A percentile compares a stretch with the other conserved stretches of the same genome.
Conservation (phyloP, 106 monocot species). For the Dioscorea dumetorum region DNA sequence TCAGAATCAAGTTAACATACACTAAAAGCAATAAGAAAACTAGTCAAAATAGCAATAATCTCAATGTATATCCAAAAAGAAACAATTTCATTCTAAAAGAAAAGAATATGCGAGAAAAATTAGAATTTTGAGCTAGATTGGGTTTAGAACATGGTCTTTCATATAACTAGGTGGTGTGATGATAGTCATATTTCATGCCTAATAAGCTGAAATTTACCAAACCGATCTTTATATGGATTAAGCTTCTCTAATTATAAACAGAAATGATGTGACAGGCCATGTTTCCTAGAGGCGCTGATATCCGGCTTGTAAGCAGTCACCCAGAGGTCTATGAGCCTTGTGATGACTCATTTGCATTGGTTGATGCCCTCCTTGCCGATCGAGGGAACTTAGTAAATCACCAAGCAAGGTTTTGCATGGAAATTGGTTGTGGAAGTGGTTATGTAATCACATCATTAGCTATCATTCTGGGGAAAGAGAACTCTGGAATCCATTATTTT, state of each 20-base stretch:
- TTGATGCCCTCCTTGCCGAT: constrained; percentile 89
- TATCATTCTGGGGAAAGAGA: constrained; percentile 52
- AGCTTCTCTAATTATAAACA: not conserved
- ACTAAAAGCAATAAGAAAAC: too few relatives aligned
- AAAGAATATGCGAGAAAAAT: too few relatives aligned
- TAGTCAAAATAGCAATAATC: too few relatives aligned
- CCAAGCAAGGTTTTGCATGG: constrained; percentile 66
- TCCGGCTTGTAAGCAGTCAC: constrained; percentile 59
- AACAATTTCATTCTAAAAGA: too few relatives aligned
- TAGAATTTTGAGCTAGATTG: too few relatives aligned
- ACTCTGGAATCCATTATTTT: constrained; percentile 46
- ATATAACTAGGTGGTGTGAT: too few relatives aligned
- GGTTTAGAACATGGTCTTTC: too few relatives aligned
- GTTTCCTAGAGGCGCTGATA: constrained; percentile 51
- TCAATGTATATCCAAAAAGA: too few relatives aligned
- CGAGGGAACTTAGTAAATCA: constrained; percentile 43
- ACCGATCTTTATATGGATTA: too few relatives aligned
- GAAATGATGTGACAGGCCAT: constrained; percentile 2
- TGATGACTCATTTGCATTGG: constrained; percentile 93
- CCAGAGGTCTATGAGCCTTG: constrained; percentile 93
- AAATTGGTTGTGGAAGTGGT: constrained; percentile 83
- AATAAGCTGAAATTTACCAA: too few relatives aligned
- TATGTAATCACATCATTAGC: constrained; percentile 92
- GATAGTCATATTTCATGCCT: too few relatives aligned
- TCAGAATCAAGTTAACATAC: too few relatives aligned